A percentile compares a stretch with the other conserved stretches of the same genome.
Evolutionary conservation across 2,329 filamentous ascomycete species (phyloP).

Genomic region (Penicillium sp.): DNA sequence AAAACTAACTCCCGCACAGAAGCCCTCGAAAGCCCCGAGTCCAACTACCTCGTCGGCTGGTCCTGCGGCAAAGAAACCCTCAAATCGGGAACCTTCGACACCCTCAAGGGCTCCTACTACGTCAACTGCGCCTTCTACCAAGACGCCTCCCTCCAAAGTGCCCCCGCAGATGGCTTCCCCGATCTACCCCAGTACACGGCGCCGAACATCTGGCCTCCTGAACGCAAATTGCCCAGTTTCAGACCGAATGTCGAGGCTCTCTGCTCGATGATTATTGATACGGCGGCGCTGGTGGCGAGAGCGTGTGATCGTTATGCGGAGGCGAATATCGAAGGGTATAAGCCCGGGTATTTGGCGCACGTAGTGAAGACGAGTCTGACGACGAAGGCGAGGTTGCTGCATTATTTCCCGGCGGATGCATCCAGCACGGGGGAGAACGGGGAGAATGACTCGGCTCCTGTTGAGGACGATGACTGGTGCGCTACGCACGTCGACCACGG

Average conservation of each 20-base stretch:
- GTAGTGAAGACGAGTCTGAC: constrained; percentile 84
- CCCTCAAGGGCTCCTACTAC: constrained; percentile 67
- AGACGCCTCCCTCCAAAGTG: constrained; percentile 41
- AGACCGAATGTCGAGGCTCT: constrained; percentile 71
- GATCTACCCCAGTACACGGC: constrained; percentile 86
- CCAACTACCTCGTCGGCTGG: constrained; percentile 67
- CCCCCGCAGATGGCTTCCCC: constrained; percentile 41
- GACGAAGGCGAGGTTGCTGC: constrained; percentile 87
- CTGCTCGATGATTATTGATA: constrained; percentile 84
- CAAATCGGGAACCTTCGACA: constrained; percentile 64
- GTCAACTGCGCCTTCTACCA: constrained; percentile 63
- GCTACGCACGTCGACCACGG: constrained; percentile 79
- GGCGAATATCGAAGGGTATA: constrained; percentile 76
- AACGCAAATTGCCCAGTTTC: constrained; percentile 74
- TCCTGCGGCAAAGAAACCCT: constrained; percentile 67
- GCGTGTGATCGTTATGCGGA: constrained; percentile 86
- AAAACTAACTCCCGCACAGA: constrained; percentile 31
- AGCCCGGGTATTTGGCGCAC: constrained; percentile 76
- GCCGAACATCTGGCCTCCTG: constrained; percentile 83
- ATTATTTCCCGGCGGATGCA: constrained; percentile 74
- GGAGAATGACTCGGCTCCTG: constrained; percentile 49
- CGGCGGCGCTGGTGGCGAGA: constrained; percentile 82
- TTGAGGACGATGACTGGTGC: constrained; percentile 94
- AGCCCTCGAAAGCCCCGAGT: constrained; percentile 47
- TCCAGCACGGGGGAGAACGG: neutral